phyloP scores from a whole-genome alignment of 345 rosid genomes.

The Hibiscus trionum region DNA sequence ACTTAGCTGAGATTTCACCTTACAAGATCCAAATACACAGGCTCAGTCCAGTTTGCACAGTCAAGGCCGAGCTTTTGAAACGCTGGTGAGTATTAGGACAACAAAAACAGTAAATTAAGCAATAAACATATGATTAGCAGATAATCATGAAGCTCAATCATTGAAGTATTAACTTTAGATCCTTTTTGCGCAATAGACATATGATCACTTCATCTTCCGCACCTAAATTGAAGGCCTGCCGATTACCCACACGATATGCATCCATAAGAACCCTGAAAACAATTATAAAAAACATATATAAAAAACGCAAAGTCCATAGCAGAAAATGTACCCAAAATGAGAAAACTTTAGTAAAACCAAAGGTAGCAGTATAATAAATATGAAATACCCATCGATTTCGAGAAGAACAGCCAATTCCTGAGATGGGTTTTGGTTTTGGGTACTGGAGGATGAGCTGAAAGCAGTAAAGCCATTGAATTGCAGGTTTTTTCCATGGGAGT shows the following conservation, averaged over 20 bases:
- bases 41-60: slow-evolving; percentile 90
- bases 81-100: slow-evolving; percentile 33
- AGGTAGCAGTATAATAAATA: background rate
- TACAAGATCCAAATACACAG: slow-evolving; percentile 66
- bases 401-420: slow-evolving; percentile 66
- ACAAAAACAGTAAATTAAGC: background rate
- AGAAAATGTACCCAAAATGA: background rate
- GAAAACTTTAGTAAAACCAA: background rate
- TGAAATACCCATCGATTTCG: slow-evolving; percentile 84
- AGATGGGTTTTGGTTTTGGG: slow-evolving; percentile 29
- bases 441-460: slow-evolving; percentile 29
- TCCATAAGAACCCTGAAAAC: slow-evolving; percentile 68
- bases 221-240: slow-evolving; percentile 85
- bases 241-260: slow-evolving; percentile 69
- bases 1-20: slow-evolving; percentile 33
- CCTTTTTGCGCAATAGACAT: slow-evolving; percentile 2
- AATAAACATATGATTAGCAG: slow-evolving; percentile 11
- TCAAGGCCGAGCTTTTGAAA: slow-evolving; percentile 93
- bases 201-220: slow-evolving; percentile 17
- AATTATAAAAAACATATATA: background rate
- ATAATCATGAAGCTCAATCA: slow-evolving; percentile 1
- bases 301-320: background rate
- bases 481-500: slow-evolving; percentile 22
- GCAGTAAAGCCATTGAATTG: slow-evolving; percentile 28
- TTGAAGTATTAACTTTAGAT: slow-evolving; percentile 13